Percentiles rank a stretch among this genome's conserved stretches.
phyloP scores from a whole-genome alignment of 1,284 basidiomycete genomes.

The Calocybe gambosa region DNA sequence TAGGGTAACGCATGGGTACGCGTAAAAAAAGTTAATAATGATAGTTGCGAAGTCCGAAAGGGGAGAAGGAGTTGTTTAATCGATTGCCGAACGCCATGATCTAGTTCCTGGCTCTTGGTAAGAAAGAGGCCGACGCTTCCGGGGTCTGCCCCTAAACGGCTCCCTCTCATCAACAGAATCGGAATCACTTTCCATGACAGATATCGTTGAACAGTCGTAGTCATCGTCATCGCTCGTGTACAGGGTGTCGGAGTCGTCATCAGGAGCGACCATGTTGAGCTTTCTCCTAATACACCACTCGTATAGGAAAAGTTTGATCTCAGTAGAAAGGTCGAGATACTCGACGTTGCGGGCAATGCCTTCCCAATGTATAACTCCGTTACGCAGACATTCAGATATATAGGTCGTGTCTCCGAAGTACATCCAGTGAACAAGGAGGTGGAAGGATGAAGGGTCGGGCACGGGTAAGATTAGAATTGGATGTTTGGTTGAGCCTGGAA shows the following conservation, averaged over 20 bases:
- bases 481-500: conserved; percentile 54
- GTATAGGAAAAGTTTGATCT: conserved; percentile 64
- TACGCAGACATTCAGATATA: conserved; percentile 55
- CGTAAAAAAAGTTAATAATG: conserved; percentile 17
- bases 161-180: conserved; percentile 25
- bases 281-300: conserved; percentile 49
- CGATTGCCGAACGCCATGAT: conserved; percentile 9
- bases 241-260: conserved; percentile 32
- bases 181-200: conserved; percentile 23
- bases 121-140: conserved; percentile 27
- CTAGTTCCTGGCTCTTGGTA: conserved; percentile 22
- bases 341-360: conserved; percentile 77
- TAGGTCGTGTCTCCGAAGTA: conserved; percentile 61
- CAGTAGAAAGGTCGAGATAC: conserved; percentile 63
- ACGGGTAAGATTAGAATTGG: conserved; percentile 71
- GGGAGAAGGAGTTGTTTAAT: background rate
- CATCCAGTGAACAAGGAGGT: conserved; percentile 70
- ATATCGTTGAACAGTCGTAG: conserved; percentile 24
- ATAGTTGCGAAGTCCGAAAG: conserved; percentile 15
- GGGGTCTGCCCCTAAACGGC: conserved; percentile 25
- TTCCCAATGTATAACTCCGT: conserved; percentile 64
- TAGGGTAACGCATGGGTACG: background rate
- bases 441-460: conserved; percentile 68
- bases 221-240: conserved; percentile 22
- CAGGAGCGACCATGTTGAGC: conserved; percentile 17